Evolutionary conservation across 1,284 basidiomycete species (phyloP), one percentile per base, ranked within the genome.

Genomic region (Exsudoporus floridanus): DNA sequence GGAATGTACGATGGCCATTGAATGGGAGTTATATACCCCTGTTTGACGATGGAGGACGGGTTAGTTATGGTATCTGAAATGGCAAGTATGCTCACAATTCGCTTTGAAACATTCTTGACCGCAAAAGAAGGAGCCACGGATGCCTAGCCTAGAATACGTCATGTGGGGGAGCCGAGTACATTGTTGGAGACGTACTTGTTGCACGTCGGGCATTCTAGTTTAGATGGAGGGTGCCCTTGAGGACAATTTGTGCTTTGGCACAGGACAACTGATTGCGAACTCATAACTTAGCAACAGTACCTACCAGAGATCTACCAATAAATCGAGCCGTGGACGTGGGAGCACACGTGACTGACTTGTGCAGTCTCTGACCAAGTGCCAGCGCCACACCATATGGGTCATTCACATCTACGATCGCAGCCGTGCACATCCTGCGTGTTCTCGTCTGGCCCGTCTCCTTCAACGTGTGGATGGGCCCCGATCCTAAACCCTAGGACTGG

Each of bases 21-120:
- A 38, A 21, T 14, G 13, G 35, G 39, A 65, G 38, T 28, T 30
- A 31, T 35, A 53, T 72, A 78, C 82, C 81, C 78, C 81, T 83
- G 39, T 7, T 23, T 5, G 38, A 34, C 18, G 37, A 39, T 34
- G 14, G 2, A 38, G 14, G 30, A 50, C 33, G 23, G 48, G 39
- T 59, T 5, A 56, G 41, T 16, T 5, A 27, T 31, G 21, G 21
- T 4, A n/a, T 43, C 9, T 21, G 34, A n/a, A 10, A 31, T 16
- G 40, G 35, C 14, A 5, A 4, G 28, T 19, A 21, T 76, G 30
- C 88, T 75, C 69, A 91, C 90, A 92, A 67, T 80, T 84, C 43
- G 82, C 77, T 69, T 92, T 93, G 79, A 93, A 92, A 73, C 90
- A 93, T 53, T 88, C 86, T 66, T 93, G 90, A 14, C 82, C 82